phyloP scores from a whole-genome alignment of 1,284 basidiomycete species.

The Ganoderma leucocontextum region DNA sequence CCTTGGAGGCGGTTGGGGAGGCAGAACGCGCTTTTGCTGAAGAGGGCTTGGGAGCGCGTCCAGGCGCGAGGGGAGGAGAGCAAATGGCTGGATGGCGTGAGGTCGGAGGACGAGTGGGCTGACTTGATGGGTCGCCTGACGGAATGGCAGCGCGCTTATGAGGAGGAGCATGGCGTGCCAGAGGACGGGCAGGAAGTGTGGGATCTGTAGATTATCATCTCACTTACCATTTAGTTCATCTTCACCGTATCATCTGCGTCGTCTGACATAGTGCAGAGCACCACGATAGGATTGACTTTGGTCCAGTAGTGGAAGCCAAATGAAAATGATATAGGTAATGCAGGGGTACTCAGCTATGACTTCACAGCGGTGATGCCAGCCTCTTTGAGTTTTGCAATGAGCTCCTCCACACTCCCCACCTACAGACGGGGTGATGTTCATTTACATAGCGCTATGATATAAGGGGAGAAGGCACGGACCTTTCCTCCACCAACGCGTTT shows the following conservation, averaged over 20 bases:
- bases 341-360: conserved; percentile 29
- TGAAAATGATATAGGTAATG: background rate
- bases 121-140: conserved; percentile 55
- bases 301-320: background rate
- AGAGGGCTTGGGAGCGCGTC: conserved; percentile 55
- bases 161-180: conserved; percentile 38
- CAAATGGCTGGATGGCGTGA: conserved; percentile 48
- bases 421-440: conserved; percentile 36
- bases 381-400: conserved; percentile 91
- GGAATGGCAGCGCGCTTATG: conserved; percentile 56
- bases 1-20: conserved; percentile 52
- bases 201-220: conserved; percentile 7
- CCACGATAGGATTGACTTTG: no score
- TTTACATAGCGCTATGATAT: background rate
- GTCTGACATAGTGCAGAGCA: background rate
- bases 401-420: conserved; percentile 89
- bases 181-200: conserved; percentile 7
- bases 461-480: conserved; percentile 53
- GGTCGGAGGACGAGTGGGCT: conserved; percentile 56
- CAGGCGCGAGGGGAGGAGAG: conserved; percentile 47
- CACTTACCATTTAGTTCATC: background rate
- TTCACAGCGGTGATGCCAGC: conserved; percentile 76
- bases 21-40: conserved; percentile 44
- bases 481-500: conserved; percentile 93
- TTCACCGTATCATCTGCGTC: background rate